Conservation (phyloP, 2,329 filamentous ascomycete genomes). For the Macrophomina phaseolina region DNA sequence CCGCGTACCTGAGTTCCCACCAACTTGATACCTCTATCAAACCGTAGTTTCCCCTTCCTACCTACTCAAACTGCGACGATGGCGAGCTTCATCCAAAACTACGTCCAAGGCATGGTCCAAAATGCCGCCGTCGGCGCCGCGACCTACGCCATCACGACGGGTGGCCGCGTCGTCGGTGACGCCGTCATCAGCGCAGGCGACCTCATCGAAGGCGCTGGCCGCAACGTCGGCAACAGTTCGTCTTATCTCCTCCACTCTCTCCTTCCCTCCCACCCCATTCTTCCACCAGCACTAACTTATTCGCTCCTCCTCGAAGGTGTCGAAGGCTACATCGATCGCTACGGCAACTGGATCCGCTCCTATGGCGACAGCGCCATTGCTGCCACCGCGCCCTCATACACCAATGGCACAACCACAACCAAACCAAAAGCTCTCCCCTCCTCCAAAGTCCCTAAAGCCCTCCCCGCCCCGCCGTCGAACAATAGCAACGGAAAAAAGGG, state of each 20-base stretch:
- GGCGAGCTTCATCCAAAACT: constrained; percentile 24
- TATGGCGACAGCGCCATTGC: constrained; percentile 26
- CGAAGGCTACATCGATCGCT: constrained; percentile 29
- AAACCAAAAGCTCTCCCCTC: neutral
- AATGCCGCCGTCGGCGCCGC: constrained; percentile 22
- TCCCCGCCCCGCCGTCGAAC: neutral
- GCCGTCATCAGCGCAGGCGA: constrained; percentile 27
- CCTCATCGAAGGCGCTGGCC: constrained; percentile 24
- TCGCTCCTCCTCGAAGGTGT: neutral
- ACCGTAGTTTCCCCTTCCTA: too few relatives aligned
- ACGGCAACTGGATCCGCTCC: constrained; percentile 28
- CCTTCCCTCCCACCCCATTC: neutral
- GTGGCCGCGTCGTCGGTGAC: constrained; percentile 25
- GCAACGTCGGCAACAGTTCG: constrained; percentile 23
- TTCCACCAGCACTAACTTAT: neutral
- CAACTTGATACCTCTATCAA: too few relatives aligned
- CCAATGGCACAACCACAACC: neutral
- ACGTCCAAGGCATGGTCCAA: constrained; percentile 23
- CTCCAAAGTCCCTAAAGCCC: neutral
- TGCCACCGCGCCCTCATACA: constrained; percentile 12
- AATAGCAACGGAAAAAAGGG: neutral
- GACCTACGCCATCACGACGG: constrained; percentile 28
- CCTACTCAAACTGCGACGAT: neutral
- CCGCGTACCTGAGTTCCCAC: too few relatives aligned
- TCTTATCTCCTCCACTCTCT: neutral